Percentiles rank a stretch among this genome's conserved stretches.
Evolutionary conservation across 306 rosid genomes (phyloP).

Genomic region (Sesbania bispinosa): DNA sequence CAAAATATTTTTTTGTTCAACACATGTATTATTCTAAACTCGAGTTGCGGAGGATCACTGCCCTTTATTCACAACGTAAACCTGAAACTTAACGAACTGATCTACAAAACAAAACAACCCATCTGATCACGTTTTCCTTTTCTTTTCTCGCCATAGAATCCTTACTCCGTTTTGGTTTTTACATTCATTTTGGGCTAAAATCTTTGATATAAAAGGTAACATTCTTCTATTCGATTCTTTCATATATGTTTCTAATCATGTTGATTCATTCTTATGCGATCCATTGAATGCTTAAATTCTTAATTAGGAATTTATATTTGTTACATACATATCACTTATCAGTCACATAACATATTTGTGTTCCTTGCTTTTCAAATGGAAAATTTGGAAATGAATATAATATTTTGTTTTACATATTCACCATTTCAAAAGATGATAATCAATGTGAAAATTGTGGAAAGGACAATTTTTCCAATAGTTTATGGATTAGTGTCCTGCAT

Average conservation of each 20-base stretch:
- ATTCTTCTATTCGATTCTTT: slow-evolving; percentile 8
- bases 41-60: background rate
- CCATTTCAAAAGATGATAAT: background rate
- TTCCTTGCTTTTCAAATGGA: background rate
- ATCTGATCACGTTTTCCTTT: background rate
- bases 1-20: background rate
- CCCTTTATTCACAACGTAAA: background rate
- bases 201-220: background rate
- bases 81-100: slow-evolving; percentile 24
- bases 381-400: background rate
- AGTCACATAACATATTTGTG: background rate
- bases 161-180: background rate
- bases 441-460: background rate
- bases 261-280: background rate
- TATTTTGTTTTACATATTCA: background rate
- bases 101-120: background rate
- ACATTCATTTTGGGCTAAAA: background rate
- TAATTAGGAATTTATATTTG: background rate
- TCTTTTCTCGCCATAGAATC: background rate
- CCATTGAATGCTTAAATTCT: background rate
- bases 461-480: background rate
- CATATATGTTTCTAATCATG: background rate
- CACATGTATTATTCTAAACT: slow-evolving; percentile 10
- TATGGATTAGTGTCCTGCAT: background rate
- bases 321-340: background rate